Conservation (phyloP, 2,329 filamentous ascomycete genomes). For the Cordyceps militaris region DNA sequence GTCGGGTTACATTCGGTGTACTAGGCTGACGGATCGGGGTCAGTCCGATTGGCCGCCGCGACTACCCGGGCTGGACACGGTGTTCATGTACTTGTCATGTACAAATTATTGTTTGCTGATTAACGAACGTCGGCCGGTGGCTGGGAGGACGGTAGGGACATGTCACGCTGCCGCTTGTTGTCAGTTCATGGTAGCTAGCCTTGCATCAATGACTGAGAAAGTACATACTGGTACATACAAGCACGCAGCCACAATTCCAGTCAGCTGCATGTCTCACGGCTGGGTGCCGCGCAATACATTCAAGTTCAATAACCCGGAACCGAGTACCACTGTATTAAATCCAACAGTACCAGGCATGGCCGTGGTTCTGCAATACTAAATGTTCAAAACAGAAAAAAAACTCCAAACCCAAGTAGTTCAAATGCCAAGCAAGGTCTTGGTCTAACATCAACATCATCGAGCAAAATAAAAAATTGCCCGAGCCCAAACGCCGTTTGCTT, state of each 20-base stretch:
- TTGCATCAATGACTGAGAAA: no score
- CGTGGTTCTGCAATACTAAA: neutral
- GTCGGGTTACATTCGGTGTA: neutral
- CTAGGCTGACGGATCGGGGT: neutral
- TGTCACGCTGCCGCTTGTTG: neutral
- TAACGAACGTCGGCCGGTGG: neutral
- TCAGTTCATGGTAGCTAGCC: no score
- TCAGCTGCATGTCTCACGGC: no score
- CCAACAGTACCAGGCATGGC: neutral
- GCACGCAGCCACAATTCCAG: no score
- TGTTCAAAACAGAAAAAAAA: no score
- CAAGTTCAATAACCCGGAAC: no score
- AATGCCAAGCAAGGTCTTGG: neutral
- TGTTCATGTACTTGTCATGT: neutral
- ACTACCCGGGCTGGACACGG: neutral
- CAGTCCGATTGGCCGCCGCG: neutral
- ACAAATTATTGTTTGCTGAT: no score
- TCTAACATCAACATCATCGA: neutral
- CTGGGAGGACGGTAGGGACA: no score
- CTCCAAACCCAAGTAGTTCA: neutral
- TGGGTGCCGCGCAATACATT: no score
- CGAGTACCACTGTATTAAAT: neutral
- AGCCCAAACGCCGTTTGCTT: conserved; percentile 3
- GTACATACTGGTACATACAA: no score
- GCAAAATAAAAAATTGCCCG: neutral